Percentiles rank a stretch among this genome's conserved stretches.
Conservation (phyloP, 2,329 filamentous ascomycete species). For the Ilyonectria sp. region DNA sequence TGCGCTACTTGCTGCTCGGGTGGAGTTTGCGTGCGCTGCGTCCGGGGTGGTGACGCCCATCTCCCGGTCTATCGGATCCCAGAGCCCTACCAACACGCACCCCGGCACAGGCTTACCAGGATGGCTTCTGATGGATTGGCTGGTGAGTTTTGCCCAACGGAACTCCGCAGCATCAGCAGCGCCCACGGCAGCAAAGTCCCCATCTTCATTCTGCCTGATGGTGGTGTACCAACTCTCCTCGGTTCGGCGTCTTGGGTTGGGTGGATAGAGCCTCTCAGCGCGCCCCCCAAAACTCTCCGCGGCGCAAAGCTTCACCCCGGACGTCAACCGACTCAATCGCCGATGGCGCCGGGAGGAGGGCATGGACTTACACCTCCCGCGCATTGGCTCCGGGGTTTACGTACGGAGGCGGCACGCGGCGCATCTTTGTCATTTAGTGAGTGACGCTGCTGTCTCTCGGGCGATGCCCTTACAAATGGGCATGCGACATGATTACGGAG, state of each 20-base stretch:
- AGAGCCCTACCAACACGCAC: neutral
- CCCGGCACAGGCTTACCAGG: too few relatives aligned
- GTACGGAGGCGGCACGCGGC: neutral
- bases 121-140: too few relatives aligned
- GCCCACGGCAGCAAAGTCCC: too few relatives aligned
- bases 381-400: constrained; percentile 10
- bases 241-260: too few relatives aligned
- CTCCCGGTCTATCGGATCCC: constrained; percentile 7
- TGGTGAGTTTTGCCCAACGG: too few relatives aligned
- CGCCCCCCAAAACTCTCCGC: constrained; percentile 24
- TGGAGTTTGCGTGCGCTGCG: neutral
- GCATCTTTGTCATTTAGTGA: neutral
- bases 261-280: neutral
- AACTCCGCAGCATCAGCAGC: too few relatives aligned
- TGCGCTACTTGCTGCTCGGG: neutral
- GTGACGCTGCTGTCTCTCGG: neutral
- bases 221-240: too few relatives aligned
- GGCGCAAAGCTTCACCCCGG: constrained; percentile 39
- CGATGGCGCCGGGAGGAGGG: constrained; percentile 39
- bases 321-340: constrained; percentile 39
- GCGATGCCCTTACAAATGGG: neutral
- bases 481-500: neutral
- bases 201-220: too few relatives aligned
- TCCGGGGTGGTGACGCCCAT: constrained; percentile 2
- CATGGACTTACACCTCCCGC: constrained; percentile 13